These are phyloP conservation scores for Nemania sp. DNA, from an alignment of 2,329 filamentous ascomycete genomes.

Conservation along the genomic window DNA sequence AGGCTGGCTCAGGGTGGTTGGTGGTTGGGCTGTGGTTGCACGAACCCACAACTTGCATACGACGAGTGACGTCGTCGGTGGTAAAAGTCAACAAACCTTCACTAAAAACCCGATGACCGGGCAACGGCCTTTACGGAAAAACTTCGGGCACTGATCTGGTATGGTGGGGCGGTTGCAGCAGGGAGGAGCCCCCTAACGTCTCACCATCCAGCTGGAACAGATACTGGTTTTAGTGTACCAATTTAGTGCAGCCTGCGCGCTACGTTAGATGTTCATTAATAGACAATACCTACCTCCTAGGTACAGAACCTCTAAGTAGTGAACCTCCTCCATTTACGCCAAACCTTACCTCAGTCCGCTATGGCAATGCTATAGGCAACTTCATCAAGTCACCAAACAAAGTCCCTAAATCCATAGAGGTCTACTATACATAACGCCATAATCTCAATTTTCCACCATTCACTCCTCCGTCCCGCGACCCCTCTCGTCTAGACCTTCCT, in stretches of 20 bases:
- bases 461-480: slow-evolving; percentile 6
- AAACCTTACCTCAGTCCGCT: neutral
- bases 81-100: slow-evolving; percentile 48
- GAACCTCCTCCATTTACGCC: neutral
- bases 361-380: neutral
- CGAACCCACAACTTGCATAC: slow-evolving; percentile 9
- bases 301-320: neutral
- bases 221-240: slow-evolving; percentile 12
- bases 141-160: slow-evolving; percentile 18
- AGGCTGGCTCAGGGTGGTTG: slow-evolving; percentile 38
- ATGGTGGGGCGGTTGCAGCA: slow-evolving; percentile 9
- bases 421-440: too few species aligned
- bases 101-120: slow-evolving; percentile 36
- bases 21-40: slow-evolving; percentile 37
- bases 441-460: slow-evolving; percentile 6
- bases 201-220: slow-evolving; percentile 28
- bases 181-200: slow-evolving; percentile 11
- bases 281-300: neutral
- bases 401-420: too few species aligned
- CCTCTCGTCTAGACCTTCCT: neutral
- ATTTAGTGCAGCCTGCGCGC: neutral
- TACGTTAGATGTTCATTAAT: neutral
- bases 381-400: neutral
- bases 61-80: slow-evolving; percentile 45
- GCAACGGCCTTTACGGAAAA: slow-evolving; percentile 41